phyloP scores from a whole-genome alignment of 2,329 filamentous ascomycete genomes.

The Phyllosticta capitalensis region DNA sequence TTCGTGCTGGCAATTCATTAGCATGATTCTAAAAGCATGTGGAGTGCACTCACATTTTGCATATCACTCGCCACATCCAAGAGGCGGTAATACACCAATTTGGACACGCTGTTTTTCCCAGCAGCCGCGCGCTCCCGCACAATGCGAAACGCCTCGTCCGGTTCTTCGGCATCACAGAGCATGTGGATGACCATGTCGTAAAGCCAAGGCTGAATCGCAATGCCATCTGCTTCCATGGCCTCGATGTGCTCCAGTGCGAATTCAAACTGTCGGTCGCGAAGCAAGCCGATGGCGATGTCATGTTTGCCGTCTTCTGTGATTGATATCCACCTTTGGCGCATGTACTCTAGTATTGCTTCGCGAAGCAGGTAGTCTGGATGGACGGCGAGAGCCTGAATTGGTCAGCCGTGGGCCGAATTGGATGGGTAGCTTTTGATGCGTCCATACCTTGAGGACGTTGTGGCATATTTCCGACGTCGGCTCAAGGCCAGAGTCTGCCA shows the following conservation, averaged over 20 bases:
- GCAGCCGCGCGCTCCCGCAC: slow-evolving; percentile 35
- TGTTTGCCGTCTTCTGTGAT: slow-evolving; percentile 54
- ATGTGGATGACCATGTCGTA: slow-evolving; percentile 68
- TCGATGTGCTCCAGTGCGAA: slow-evolving; percentile 64
- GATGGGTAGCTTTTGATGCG: neutral
- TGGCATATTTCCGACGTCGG: slow-evolving; percentile 61
- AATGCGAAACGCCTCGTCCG: slow-evolving; percentile 66
- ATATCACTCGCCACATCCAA: slow-evolving; percentile 64
- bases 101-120: slow-evolving; percentile 14
- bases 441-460: slow-evolving; percentile 54
- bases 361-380: slow-evolving; percentile 80
- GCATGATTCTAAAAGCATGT: neutral
- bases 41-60: slow-evolving; percentile 40
- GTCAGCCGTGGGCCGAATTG: neutral
- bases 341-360: slow-evolving; percentile 59
- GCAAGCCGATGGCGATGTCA: slow-evolving; percentile 60
- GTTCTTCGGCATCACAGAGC: slow-evolving; percentile 60
- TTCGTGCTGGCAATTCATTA: slow-evolving; percentile 40
- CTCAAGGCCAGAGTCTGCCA: slow-evolving; percentile 52
- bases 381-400: slow-evolving; percentile 51
- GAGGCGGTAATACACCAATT: slow-evolving; percentile 54
- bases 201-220: slow-evolving; percentile 59
- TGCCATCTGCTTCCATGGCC: slow-evolving; percentile 49
- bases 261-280: slow-evolving; percentile 77
- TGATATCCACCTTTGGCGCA: slow-evolving; percentile 63